Conservation (phyloP, 805 yeast species). For the Kodamaea sagamina region DNA sequence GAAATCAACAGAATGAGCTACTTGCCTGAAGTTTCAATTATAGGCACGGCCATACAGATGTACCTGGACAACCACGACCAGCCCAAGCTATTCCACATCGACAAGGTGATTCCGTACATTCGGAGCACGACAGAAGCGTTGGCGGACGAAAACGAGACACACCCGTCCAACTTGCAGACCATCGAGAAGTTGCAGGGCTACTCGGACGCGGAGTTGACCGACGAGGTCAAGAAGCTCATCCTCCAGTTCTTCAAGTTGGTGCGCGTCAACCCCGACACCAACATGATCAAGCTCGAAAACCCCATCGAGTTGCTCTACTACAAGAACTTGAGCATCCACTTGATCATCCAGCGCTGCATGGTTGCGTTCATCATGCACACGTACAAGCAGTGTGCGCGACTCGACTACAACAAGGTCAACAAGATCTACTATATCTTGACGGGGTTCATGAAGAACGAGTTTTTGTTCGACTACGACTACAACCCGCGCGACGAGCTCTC, state of each 20-base stretch:
- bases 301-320: conserved; percentile 58
- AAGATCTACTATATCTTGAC: conserved; percentile 37
- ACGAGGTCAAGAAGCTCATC: conserved; percentile 28
- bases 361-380: conserved; percentile 34
- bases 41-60: conserved; percentile 46
- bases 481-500: conserved; percentile 31
- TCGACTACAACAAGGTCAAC: conserved; percentile 20
- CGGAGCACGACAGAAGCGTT: conserved; percentile 25
- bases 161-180: conserved; percentile 25
- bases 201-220: conserved; percentile 25
- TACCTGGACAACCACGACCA: conserved; percentile 26
- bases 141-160: conserved; percentile 23
- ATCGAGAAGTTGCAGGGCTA: conserved; percentile 21
- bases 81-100: conserved; percentile 20
- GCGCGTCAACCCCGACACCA: conserved; percentile 23
- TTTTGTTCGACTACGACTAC: conserved; percentile 43
- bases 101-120: conserved; percentile 33
- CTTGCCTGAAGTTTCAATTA: conserved; percentile 55
- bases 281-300: conserved; percentile 42
- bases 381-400: conserved; percentile 3
- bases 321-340: conserved; percentile 57
- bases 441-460: conserved; percentile 43
- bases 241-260: conserved; percentile 30
- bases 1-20: conserved; percentile 53
- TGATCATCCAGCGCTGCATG: conserved; percentile 54